phyloP scores from a whole-genome alignment of 768 basidiomycete species.

The Amanita polypyramis region DNA sequence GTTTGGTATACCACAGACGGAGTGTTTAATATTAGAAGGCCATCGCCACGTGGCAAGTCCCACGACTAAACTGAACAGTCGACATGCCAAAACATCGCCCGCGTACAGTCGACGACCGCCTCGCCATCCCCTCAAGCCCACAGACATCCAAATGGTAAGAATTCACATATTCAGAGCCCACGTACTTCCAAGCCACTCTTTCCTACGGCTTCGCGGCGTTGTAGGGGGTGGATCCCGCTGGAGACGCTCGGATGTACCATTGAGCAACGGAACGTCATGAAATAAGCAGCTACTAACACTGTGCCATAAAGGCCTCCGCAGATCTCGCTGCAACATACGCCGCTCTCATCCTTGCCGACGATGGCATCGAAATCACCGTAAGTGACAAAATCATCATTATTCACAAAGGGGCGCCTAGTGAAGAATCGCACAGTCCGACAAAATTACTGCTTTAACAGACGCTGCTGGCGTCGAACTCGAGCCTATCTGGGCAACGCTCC shows the following conservation, averaged over 20 bases:
- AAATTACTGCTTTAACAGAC: constrained; percentile 74
- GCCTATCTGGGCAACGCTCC: constrained; percentile 94
- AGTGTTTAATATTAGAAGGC: too few species aligned
- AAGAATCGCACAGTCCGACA: constrained; percentile 59
- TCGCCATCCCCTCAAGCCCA: constrained; percentile 9
- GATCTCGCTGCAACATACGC: constrained; percentile 96
- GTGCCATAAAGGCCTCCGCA: constrained; percentile 27
- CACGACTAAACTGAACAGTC: neutral
- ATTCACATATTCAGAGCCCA: constrained; percentile 7
- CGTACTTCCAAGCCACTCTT: constrained; percentile 8
- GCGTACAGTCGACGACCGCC: constrained; percentile 14
- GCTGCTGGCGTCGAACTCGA: constrained; percentile 85
- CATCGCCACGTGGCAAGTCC: neutral
- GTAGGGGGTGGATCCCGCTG: constrained; percentile 17
- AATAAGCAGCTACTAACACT: neutral
- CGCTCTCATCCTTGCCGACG: constrained; percentile 97
- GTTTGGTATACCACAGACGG: too few species aligned
- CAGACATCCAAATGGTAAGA: constrained; percentile 19
- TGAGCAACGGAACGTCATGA: neutral
- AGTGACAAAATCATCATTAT: constrained; percentile 20
- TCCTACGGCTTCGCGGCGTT: constrained; percentile 10
- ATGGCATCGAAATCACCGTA: constrained; percentile 94
- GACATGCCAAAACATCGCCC: constrained; percentile 10
- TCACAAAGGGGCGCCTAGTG: too few species aligned
- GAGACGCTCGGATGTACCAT: constrained; percentile 14